These are phyloP conservation scores for Apophysomyces ossiformis DNA, from an alignment of 371 early-diverging fungal species.

Conservation along the genomic window DNA sequence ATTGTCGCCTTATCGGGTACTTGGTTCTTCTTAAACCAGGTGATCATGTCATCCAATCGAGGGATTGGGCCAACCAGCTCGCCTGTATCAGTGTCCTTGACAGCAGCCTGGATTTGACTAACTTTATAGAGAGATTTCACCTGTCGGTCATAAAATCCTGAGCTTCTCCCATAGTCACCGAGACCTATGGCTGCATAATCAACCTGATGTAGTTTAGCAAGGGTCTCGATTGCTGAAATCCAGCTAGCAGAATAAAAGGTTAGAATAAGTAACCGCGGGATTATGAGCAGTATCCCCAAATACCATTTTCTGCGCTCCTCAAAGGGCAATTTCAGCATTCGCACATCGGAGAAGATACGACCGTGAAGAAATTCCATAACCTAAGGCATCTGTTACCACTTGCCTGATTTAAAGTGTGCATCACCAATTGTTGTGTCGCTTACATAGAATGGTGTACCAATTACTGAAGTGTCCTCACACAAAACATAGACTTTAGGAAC, in stretches of 20 bases:
- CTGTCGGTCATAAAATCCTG: constrained; percentile 85
- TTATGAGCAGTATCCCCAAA: not conserved
- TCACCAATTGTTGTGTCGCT: not conserved
- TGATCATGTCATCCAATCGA: constrained; percentile 68
- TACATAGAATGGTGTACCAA: constrained; percentile 94
- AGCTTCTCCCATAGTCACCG: constrained; percentile 63
- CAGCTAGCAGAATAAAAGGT: constrained; percentile 51
- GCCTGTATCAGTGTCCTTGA: constrained; percentile 59
- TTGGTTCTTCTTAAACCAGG: constrained; percentile 74
- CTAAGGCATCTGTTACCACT: constrained; percentile 23
- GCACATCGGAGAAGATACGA: constrained; percentile 76
- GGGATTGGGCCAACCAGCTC: constrained; percentile 69
- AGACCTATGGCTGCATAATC: constrained; percentile 74
- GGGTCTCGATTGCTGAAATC: constrained; percentile 72
- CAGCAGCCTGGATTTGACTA: constrained; percentile 69
- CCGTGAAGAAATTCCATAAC: constrained; percentile 93
- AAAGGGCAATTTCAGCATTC: constrained; percentile 57
- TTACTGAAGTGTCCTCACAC: constrained; percentile 76
- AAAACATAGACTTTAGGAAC: constrained; percentile 87
- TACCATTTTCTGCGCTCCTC: constrained; percentile 66
- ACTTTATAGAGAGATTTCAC: constrained; percentile 74
- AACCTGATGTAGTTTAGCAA: constrained; percentile 81
- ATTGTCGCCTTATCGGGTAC: constrained; percentile 78
- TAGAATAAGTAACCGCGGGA: constrained; percentile 14
- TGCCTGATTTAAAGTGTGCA: not conserved